A percentile compares a stretch with the other conserved stretches of the same genome.
phyloP scores from a whole-genome alignment of 768 basidiomycete species.

The Coprinellus micaceus region DNA sequence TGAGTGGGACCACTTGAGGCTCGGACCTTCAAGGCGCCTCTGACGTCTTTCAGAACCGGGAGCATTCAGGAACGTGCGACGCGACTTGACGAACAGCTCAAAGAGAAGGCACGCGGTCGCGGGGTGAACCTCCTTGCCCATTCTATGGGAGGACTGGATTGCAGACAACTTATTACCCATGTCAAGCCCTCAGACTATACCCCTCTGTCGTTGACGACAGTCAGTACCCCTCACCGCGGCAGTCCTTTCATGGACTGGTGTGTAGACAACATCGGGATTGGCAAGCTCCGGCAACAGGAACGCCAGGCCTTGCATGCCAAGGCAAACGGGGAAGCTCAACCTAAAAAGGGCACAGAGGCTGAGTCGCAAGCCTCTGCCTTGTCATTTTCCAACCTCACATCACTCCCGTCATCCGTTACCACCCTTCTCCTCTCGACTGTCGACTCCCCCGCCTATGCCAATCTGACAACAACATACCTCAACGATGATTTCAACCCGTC shows the following conservation, averaged over 20 bases:
- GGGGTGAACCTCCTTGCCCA: constrained; percentile 93
- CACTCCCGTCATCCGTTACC: constrained; percentile 79
- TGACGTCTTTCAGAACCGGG: constrained; percentile 63
- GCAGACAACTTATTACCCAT: constrained; percentile 86
- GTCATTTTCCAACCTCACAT: constrained; percentile 44
- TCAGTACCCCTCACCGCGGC: constrained; percentile 92
- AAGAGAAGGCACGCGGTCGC: constrained; percentile 60
- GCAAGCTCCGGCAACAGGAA: constrained; percentile 51
- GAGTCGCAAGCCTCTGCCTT: constrained; percentile 14
- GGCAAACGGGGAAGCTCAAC: background rate
- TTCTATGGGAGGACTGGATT: constrained; percentile 97
- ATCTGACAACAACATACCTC: constrained; percentile 83
- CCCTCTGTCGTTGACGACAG: constrained; percentile 82
- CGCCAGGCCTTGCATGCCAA: constrained; percentile 19
- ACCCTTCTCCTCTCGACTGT: constrained; percentile 83
- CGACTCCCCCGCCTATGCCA: constrained; percentile 95
- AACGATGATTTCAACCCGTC: constrained; percentile 76
- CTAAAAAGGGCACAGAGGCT: too few species aligned
- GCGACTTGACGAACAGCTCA: constrained; percentile 69
- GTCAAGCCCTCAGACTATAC: constrained; percentile 78
- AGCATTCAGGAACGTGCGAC: constrained; percentile 80
- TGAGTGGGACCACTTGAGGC: constrained; percentile 37
- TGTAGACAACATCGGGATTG: constrained; percentile 88
- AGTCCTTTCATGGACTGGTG: constrained; percentile 99
- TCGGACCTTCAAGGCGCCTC: background rate